These are phyloP conservation scores for Cladosporium velox DNA, from an alignment of 2,329 filamentous ascomycete genomes.

Conservation along the genomic window DNA sequence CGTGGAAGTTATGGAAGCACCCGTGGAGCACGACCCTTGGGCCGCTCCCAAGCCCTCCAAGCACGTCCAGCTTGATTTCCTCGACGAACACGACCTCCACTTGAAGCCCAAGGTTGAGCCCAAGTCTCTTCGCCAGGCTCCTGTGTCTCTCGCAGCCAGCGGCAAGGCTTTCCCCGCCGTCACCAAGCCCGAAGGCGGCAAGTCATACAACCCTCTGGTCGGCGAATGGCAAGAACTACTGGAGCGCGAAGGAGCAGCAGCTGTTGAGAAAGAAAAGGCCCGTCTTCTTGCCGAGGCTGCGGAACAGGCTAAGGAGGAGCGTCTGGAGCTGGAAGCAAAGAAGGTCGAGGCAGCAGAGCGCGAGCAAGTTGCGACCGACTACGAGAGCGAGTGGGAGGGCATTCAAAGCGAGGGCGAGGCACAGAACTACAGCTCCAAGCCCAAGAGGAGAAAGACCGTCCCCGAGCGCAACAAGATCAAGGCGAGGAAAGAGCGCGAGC, in stretches of 20 bases:
- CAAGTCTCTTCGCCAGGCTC: slow-evolving; percentile 71
- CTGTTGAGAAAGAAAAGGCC: slow-evolving; percentile 74
- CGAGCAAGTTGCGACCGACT: slow-evolving; percentile 61
- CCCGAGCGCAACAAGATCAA: slow-evolving; percentile 85
- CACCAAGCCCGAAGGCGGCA: slow-evolving; percentile 74
- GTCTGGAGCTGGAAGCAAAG: slow-evolving; percentile 70
- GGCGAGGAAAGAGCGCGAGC: slow-evolving; percentile 84
- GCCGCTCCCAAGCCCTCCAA: slow-evolving; percentile 53
- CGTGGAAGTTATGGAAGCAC: slow-evolving; percentile 58
- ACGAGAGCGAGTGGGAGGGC: slow-evolving; percentile 84
- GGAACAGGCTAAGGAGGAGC: slow-evolving; percentile 67
- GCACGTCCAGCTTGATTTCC: slow-evolving; percentile 62
- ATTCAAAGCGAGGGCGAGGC: slow-evolving; percentile 47
- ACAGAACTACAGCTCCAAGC: slow-evolving; percentile 66
- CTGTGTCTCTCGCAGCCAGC: slow-evolving; percentile 78
- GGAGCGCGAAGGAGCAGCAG: slow-evolving; percentile 73
- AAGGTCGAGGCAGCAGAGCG: slow-evolving; percentile 73
- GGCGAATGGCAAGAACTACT: slow-evolving; percentile 81
- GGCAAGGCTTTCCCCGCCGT: slow-evolving; percentile 81
- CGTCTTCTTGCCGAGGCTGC: slow-evolving; percentile 67
- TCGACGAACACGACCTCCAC: slow-evolving; percentile 48
- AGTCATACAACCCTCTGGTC: slow-evolving; percentile 90
- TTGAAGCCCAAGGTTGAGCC: slow-evolving; percentile 70
- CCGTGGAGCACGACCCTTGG: slow-evolving; percentile 76
- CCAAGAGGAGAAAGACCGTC: slow-evolving; percentile 81